A percentile compares a stretch with the other conserved stretches of the same genome.
phyloP scores from a whole-genome alignment of 2,329 filamentous ascomycete genomes.

The Aspergillus fructus region DNA sequence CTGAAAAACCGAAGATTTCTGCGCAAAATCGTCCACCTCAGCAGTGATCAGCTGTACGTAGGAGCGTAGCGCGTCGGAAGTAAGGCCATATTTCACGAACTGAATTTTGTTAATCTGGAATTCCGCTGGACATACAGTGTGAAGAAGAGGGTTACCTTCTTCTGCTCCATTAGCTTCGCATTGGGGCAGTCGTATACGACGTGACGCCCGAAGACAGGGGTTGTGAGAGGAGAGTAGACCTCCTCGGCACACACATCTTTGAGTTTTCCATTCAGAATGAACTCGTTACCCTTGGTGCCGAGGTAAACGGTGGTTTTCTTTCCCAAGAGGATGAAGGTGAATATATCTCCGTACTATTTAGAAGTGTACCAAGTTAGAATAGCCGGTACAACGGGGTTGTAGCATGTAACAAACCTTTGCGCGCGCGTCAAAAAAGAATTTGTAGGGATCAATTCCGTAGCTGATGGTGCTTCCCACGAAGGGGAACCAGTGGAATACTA shows the following conservation, averaged over 20 bases:
- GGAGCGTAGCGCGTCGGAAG: conserved; percentile 60
- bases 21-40: conserved; percentile 73
- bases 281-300: conserved; percentile 81
- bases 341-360: conserved; percentile 77
- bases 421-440: conserved; percentile 64
- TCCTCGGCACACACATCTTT: conserved; percentile 90
- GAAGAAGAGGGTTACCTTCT: conserved; percentile 64
- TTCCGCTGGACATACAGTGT: background rate
- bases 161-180: conserved; percentile 92
- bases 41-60: conserved; percentile 77
- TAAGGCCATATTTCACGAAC: conserved; percentile 66
- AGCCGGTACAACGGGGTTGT: background rate
- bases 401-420: conserved; percentile 61
- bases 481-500: conserved; percentile 65
- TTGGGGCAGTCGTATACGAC: conserved; percentile 92
- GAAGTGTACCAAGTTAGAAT: background rate
- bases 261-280: conserved; percentile 88
- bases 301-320: conserved; percentile 85
- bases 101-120: conserved; percentile 29
- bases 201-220: conserved; percentile 74
- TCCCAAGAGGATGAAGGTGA: conserved; percentile 85
- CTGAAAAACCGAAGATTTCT: conserved; percentile 66
- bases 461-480: conserved; percentile 86
- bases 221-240: conserved; percentile 75
- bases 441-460: conserved; percentile 83